Percentiles rank a stretch among this genome's conserved stretches.
These are phyloP conservation scores for Eimeria acervulina DNA, from an alignment of 169 alveolate genomes.

Conservation along the genomic window DNA sequence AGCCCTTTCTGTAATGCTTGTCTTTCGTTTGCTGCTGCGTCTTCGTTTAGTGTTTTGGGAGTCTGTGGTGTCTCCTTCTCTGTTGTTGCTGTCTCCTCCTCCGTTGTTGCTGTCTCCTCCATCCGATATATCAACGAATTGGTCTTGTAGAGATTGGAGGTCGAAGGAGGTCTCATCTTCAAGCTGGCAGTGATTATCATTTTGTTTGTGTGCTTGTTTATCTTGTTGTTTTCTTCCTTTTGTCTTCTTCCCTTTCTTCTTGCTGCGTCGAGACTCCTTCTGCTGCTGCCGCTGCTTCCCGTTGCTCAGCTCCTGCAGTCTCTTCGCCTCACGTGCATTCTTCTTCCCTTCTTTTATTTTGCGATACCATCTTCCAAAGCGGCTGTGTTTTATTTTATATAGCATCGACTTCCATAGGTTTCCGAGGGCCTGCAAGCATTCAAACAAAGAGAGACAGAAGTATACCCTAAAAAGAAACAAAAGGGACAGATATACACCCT, in stretches of 20 bases:
- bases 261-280: not conserved
- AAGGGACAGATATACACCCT: no score
- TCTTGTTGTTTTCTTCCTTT: not conserved
- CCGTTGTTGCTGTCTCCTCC: not conserved
- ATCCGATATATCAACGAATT: not conserved
- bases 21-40: no score
- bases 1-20: not conserved
- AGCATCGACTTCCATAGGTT: conserved; percentile 28
- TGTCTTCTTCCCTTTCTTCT: not conserved
- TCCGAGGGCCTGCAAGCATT: not conserved
- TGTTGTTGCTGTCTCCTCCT: not conserved
- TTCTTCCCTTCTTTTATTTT: not conserved
- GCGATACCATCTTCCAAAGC: conserved; percentile 1
- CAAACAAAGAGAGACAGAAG: not conserved
- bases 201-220: no score
- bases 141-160: not conserved
- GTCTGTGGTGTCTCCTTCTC: not conserved
- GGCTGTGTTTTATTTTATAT: not conserved
- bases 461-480: not conserved
- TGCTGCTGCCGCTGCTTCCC: not conserved
- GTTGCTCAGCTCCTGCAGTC: not conserved
- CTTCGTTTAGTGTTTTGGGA: no score
- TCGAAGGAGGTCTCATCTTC: not conserved
- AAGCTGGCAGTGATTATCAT: not conserved
- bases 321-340: not conserved